Evolutionary conservation across 2,329 filamentous ascomycete genomes (phyloP).

Genomic region (Didymellaceae sp.): DNA sequence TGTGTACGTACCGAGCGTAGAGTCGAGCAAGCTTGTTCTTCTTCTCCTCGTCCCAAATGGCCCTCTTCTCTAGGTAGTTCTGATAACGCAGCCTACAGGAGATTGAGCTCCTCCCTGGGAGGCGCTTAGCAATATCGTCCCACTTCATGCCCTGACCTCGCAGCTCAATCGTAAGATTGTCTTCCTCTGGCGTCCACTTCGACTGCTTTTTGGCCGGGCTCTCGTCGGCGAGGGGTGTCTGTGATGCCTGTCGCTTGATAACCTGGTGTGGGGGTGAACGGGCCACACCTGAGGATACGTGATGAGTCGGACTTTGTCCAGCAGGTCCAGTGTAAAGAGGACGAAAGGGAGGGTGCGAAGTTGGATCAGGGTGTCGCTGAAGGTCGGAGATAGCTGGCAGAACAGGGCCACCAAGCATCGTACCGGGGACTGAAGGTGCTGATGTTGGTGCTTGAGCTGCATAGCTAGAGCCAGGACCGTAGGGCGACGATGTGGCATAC

Average conservation of each 20-base stretch:
- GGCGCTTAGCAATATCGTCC: constrained; percentile 93
- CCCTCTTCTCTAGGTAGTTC: constrained; percentile 91
- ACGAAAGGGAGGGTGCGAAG: constrained; percentile 47
- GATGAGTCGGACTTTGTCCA: constrained; percentile 27
- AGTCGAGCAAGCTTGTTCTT: constrained; percentile 95
- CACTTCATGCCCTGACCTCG: constrained; percentile 94
- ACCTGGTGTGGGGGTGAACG: constrained; percentile 43
- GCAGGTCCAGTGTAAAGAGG: constrained; percentile 53
- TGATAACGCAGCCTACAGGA: constrained; percentile 95
- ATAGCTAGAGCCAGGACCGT: constrained; percentile 39
- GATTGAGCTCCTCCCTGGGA: constrained; percentile 90
- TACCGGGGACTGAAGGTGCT: constrained; percentile 27
- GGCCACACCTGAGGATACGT: constrained; percentile 34
- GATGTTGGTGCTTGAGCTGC: constrained; percentile 35
- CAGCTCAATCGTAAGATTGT: constrained; percentile 90
- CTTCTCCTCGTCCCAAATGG: constrained; percentile 96
- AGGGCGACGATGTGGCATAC: constrained; percentile 39
- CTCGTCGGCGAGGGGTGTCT: constrained; percentile 46
- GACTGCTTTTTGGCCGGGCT: constrained; percentile 67
- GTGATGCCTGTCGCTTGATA: constrained; percentile 47
- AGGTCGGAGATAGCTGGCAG: constrained; percentile 48
- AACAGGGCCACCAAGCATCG: constrained; percentile 48
- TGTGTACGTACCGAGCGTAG: constrained; percentile 78
- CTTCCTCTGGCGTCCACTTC: constrained; percentile 95
- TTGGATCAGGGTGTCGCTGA: constrained; percentile 49